Percentiles rank a stretch among this genome's conserved stretches.
Evolutionary conservation across 2,329 filamentous ascomycete genomes (phyloP).

Genomic region (Lasiodiplodia sp.): DNA sequence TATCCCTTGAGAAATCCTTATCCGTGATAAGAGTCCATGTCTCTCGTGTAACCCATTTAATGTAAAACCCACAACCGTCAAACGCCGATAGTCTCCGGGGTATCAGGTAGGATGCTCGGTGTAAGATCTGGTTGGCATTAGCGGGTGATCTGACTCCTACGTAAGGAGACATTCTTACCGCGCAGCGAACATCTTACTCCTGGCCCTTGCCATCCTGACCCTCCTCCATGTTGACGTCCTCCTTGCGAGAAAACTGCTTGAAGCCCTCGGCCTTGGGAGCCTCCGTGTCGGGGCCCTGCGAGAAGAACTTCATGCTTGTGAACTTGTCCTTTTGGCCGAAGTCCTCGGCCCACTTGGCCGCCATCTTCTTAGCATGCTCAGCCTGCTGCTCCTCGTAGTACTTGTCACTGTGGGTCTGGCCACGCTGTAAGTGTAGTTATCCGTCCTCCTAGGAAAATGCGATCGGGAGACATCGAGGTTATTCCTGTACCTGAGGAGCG

Average conservation of each 20-base stretch:
- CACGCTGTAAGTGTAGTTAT: not conserved
- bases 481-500: constrained; percentile 54
- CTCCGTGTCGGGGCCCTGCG: not conserved
- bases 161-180: not conserved
- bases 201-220: not conserved
- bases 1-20: not conserved
- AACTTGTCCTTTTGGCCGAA: not conserved
- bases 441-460: not conserved
- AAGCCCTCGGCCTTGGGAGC: not conserved
- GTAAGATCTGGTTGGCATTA: not conserved
- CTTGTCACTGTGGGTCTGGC: not conserved
- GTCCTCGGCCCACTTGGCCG: not conserved
- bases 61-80: not conserved
- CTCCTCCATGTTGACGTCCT: not conserved
- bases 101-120: not conserved
- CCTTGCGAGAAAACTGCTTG: not conserved
- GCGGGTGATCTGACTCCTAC: not conserved
- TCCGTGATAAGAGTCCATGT: not conserved
- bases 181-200: not conserved
- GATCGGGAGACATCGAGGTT: not conserved
- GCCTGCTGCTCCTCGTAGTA: not conserved
- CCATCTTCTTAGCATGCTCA: not conserved
- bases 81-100: not conserved
- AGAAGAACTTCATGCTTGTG: not conserved
- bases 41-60: not conserved